Conservation (phyloP, 108 stramenopile species). For the Pelagomonas calceolata region DNA sequence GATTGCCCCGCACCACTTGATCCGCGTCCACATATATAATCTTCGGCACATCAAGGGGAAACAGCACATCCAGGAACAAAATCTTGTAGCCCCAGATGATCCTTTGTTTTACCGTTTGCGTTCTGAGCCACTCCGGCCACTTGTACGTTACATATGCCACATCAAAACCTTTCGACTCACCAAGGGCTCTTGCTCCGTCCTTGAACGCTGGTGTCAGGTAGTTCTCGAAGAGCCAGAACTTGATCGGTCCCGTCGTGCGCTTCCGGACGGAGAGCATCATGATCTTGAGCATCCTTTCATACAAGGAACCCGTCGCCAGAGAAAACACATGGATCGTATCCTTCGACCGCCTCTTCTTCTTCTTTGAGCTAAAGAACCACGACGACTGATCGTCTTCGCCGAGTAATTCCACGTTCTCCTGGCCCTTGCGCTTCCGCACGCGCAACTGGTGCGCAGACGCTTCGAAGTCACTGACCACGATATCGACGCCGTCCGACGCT, state of each 20-base stretch:
- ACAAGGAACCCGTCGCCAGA: slow-evolving; percentile 89
- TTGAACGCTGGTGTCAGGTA: slow-evolving; percentile 88
- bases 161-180: slow-evolving; percentile 69
- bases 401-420: slow-evolving; percentile 25
- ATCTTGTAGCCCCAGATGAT: slow-evolving; percentile 99
- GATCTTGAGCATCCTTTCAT: slow-evolving; percentile 90
- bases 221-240: slow-evolving; percentile 98
- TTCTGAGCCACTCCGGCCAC: slow-evolving; percentile 97
- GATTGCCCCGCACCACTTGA: slow-evolving; percentile 90
- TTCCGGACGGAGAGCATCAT: slow-evolving; percentile 98
- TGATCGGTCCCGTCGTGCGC: slow-evolving; percentile 78
- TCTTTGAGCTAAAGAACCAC: slow-evolving; percentile 1
- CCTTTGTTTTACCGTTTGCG: slow-evolving; percentile 92
- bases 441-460: slow-evolving; percentile 12
- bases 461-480: slow-evolving; percentile 20
- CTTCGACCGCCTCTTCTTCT: slow-evolving; percentile 19
- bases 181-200: slow-evolving; percentile 62
- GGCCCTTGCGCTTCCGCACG: slow-evolving; percentile 30
- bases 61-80: slow-evolving; percentile 95
- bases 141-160: slow-evolving; percentile 85
- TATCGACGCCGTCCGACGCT: not conserved
- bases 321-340: slow-evolving; percentile 93
- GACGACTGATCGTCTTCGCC: slow-evolving; percentile 14
- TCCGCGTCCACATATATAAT: slow-evolving; percentile 94
- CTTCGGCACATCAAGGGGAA: slow-evolving; percentile 88